Evolutionary conservation across 306 rosid species (phyloP).

Genomic region (peach (Prunus persica)): DNA sequence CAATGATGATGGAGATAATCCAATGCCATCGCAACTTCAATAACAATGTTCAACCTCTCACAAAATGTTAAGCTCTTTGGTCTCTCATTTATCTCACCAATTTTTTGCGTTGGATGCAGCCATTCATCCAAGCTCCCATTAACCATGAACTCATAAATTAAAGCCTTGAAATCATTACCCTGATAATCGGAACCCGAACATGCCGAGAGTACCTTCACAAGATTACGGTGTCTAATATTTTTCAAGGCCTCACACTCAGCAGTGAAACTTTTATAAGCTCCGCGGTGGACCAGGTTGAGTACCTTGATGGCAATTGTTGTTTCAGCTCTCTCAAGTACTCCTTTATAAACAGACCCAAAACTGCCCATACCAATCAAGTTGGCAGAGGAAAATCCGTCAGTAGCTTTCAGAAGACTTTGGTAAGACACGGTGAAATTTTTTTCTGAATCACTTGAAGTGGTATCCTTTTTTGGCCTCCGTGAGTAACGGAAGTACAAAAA

Average conservation of each 20-base stretch:
- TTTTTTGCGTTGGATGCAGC: slow-evolving; percentile 19
- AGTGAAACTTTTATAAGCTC: slow-evolving; percentile 40
- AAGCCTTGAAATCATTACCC: slow-evolving; percentile 33
- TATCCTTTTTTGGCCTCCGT: neutral
- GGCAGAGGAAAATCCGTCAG: slow-evolving; percentile 17
- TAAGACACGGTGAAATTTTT: neutral
- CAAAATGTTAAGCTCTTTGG: neutral
- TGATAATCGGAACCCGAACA: slow-evolving; percentile 19
- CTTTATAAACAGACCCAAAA: slow-evolving; percentile 10
- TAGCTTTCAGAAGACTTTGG: neutral
- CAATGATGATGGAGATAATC: slow-evolving; percentile 26
- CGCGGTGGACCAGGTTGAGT: slow-evolving; percentile 25
- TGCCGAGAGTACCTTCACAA: slow-evolving; percentile 36
- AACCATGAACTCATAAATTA: slow-evolving; percentile 38
- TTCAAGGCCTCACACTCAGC: slow-evolving; percentile 34
- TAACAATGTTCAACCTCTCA: no score
- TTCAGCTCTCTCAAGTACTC: slow-evolving; percentile 12
- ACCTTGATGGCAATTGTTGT: slow-evolving; percentile 34
- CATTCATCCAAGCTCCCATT: slow-evolving; percentile 31
- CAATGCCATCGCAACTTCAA: no score
- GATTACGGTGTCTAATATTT: slow-evolving; percentile 36
- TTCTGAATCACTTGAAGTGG: neutral
- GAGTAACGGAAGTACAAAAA: neutral
- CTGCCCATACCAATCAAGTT: slow-evolving; percentile 25
- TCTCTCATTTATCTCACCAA: no score